Conservation (phyloP, 768 basidiomycete genomes). For the Mycena belliarum region DNA sequence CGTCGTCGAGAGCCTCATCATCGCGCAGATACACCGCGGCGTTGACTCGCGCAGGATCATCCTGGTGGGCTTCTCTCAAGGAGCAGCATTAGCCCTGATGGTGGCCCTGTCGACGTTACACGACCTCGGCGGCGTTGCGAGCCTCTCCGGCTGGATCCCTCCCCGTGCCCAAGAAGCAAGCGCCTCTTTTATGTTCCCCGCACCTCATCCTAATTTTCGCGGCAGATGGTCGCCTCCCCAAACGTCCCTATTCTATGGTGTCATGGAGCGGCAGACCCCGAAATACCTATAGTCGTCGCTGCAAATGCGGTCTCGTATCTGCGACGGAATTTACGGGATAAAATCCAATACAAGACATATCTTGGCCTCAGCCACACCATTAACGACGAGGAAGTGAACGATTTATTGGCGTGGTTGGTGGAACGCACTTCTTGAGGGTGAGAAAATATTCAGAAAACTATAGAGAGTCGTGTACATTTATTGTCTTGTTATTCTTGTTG, state of each 20-base stretch:
- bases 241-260: conserved; percentile 44
- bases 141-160: conserved; percentile 49
- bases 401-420: conserved; percentile 25
- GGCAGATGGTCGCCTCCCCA: conserved; percentile 36
- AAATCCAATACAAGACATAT: conserved; percentile 30
- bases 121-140: conserved; percentile 44
- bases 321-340: conserved; percentile 27
- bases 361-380: conserved; percentile 35
- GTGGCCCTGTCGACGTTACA: conserved; percentile 41
- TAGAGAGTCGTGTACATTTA: too few relatives aligned
- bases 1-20: conserved; percentile 38
- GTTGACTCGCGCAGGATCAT: conserved; percentile 37
- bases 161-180: conserved; percentile 35
- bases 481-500: too few relatives aligned
- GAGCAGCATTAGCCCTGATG: conserved; percentile 41
- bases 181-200: not conserved
- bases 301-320: conserved; percentile 36
- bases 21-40: conserved; percentile 38
- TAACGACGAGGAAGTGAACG: conserved; percentile 34
- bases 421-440: conserved; percentile 6
- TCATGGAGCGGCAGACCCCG: conserved; percentile 38
- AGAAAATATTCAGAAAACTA: too few relatives aligned
- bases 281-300: conserved; percentile 38
- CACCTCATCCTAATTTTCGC: not conserved
- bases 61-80: conserved; percentile 47